A percentile compares a stretch with the other conserved stretches of the same genome.
Conservation (phyloP, 371 early-diverging fungal genomes). For the Rhizopus arrhizus region DNA sequence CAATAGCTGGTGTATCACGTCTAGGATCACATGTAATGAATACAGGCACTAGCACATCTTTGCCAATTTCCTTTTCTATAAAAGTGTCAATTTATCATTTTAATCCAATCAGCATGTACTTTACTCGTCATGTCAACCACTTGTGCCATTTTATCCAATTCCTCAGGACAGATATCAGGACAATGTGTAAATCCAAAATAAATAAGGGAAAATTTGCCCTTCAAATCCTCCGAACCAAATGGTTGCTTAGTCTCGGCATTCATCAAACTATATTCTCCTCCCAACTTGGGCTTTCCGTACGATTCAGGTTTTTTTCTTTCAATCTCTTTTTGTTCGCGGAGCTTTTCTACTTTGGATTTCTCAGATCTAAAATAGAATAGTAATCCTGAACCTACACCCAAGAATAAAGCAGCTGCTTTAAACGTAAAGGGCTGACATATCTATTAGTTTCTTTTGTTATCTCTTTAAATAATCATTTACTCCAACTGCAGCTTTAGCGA, state of each 20-base stretch:
- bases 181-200: slow-evolving; percentile 99
- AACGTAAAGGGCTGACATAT: slow-evolving; percentile 44
- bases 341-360: slow-evolving; percentile 58
- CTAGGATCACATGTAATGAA: slow-evolving; percentile 97
- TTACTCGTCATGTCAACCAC: slow-evolving; percentile 81
- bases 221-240: slow-evolving; percentile 52
- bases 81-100: slow-evolving; percentile 4
- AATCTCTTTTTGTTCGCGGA: slow-evolving; percentile 47
- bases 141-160: slow-evolving; percentile 95
- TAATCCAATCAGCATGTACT: slow-evolving; percentile 7
- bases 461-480: slow-evolving; percentile 10
- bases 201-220: slow-evolving; percentile 83
- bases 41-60: slow-evolving; percentile 77
- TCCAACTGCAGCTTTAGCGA: slow-evolving; percentile 27
- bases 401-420: slow-evolving; percentile 56
- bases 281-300: slow-evolving; percentile 87
- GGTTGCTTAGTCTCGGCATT: slow-evolving; percentile 63
- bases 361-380: slow-evolving; percentile 64
- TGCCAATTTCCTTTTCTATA: slow-evolving; percentile 58
- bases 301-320: slow-evolving; percentile 41
- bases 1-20: slow-evolving; percentile 83
- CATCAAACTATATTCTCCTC: slow-evolving; percentile 87
- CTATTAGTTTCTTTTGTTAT: background rate
- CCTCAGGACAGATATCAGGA: slow-evolving; percentile 98
- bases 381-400: slow-evolving; percentile 64